Evolutionary conservation across 2,329 filamentous ascomycete genomes (phyloP).

Genomic region (Phyllosticta capitalensis): DNA sequence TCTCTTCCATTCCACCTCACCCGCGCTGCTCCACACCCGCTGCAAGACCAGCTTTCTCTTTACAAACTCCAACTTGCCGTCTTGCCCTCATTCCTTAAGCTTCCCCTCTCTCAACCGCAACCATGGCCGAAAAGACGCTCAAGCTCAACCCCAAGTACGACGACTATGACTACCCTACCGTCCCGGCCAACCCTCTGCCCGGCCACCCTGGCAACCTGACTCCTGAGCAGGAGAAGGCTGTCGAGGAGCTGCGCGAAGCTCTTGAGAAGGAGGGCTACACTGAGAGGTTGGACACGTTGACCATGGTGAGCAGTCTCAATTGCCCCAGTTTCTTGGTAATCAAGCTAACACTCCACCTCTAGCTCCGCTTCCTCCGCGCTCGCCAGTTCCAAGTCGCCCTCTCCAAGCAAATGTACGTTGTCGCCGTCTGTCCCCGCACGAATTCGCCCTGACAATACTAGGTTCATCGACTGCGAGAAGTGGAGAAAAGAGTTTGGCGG

Average conservation of each 20-base stretch:
- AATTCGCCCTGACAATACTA: constrained; percentile 33
- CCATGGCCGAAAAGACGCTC: constrained; percentile 25
- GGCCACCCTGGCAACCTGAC: constrained; percentile 88
- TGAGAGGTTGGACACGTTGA: constrained; percentile 83
- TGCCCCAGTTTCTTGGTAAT: neutral
- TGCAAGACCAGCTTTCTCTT: neutral
- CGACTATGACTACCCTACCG: constrained; percentile 85
- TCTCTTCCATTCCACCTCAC: neutral
- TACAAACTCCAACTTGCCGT: neutral
- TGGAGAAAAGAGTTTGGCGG: constrained; percentile 78
- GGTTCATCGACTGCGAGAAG: constrained; percentile 83
- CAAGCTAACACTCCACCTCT: constrained; percentile 14
- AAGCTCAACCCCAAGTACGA: constrained; percentile 83
- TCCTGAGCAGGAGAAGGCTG: constrained; percentile 77
- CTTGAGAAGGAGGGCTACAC: constrained; percentile 77
- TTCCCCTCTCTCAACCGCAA: constrained; percentile 11
- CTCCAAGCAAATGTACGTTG: constrained; percentile 75
- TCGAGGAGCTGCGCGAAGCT: constrained; percentile 73
- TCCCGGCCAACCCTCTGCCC: constrained; percentile 55
- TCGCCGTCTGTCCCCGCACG: neutral
- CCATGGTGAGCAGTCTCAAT: constrained; percentile 51
- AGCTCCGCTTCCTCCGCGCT: constrained; percentile 85
- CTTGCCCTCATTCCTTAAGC: neutral
- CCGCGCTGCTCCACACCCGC: neutral
- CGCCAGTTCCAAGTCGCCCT: constrained; percentile 86